phyloP scores from a whole-genome alignment of 768 basidiomycete genomes.

The Neoboletus brunneissimus region DNA sequence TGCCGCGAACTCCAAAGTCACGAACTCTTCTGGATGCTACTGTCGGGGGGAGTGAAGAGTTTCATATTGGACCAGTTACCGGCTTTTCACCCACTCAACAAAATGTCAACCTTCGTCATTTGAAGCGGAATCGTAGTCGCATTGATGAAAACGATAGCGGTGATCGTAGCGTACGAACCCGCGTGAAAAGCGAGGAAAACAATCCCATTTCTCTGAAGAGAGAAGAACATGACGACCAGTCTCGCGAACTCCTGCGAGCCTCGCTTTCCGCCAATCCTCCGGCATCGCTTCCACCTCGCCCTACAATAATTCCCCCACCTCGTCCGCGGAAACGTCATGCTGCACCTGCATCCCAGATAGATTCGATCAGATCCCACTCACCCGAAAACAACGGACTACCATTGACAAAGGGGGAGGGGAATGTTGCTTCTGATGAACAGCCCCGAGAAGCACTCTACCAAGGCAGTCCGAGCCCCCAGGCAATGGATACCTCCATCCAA shows the following conservation, averaged over 20 bases:
- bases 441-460: neutral
- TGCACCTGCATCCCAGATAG: neutral
- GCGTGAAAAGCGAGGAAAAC: slow-evolving; percentile 23
- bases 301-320: slow-evolving; percentile 25
- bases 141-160: slow-evolving; percentile 28
- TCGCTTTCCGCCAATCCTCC: neutral
- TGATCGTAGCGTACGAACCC: slow-evolving; percentile 27
- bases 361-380: neutral
- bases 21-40: slow-evolving; percentile 20
- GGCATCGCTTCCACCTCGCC: slow-evolving; percentile 16
- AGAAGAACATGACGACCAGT: slow-evolving; percentile 18
- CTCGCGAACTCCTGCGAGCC: neutral
- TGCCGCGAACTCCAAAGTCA: slow-evolving; percentile 24
- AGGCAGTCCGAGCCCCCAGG: slow-evolving; percentile 4
- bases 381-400: neutral
- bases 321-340: slow-evolving; percentile 16
- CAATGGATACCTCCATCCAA: slow-evolving; percentile 9
- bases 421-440: neutral
- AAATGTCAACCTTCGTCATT: slow-evolving; percentile 31
- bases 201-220: slow-evolving; percentile 1
- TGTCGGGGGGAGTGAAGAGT: slow-evolving; percentile 9
- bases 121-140: slow-evolving; percentile 25
- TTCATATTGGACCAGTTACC: slow-evolving; percentile 21
- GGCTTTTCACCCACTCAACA: slow-evolving; percentile 26
- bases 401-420: neutral